Percentiles rank a stretch among this genome's conserved stretches.
These are phyloP conservation scores for Paecilomyces niveus DNA, from an alignment of 2,329 filamentous ascomycete species.

Conservation along the genomic window DNA sequence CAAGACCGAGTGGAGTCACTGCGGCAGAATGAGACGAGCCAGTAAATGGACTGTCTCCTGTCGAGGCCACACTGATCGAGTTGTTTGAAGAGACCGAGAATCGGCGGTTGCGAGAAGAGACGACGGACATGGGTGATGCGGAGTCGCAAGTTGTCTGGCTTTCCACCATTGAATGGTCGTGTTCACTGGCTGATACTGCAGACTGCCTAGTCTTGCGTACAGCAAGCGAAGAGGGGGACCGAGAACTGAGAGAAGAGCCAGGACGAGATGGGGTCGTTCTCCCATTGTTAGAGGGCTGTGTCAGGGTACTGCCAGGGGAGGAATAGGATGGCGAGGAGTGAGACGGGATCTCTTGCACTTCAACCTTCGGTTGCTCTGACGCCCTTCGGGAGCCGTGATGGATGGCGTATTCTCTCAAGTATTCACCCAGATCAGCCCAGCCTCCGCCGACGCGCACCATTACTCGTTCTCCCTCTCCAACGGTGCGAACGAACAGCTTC, in stretches of 20 bases:
- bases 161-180: slow-evolving; percentile 18
- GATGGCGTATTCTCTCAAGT: slow-evolving; percentile 83
- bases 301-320: slow-evolving; percentile 17
- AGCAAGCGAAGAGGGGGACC: slow-evolving; percentile 31
- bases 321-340: slow-evolving; percentile 22
- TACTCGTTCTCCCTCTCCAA: slow-evolving; percentile 85
- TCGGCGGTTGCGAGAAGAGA: slow-evolving; percentile 20
- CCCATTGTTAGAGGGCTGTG: slow-evolving; percentile 17
- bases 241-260: slow-evolving; percentile 26
- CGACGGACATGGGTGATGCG: slow-evolving; percentile 21
- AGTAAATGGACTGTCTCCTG: slow-evolving; percentile 17
- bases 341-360: slow-evolving; percentile 45
- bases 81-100: slow-evolving; percentile 32
- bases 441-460: slow-evolving; percentile 98
- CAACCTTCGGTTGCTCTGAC: slow-evolving; percentile 45
- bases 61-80: slow-evolving; percentile 24
- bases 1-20: slow-evolving; percentile 36
- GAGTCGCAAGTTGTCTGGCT: slow-evolving; percentile 20
- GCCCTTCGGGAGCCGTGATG: slow-evolving; percentile 75
- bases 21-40: slow-evolving; percentile 19
- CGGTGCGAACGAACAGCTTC: slow-evolving; percentile 87
- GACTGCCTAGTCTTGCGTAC: slow-evolving; percentile 31
- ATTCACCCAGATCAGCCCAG: slow-evolving; percentile 96
- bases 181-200: slow-evolving; percentile 26
- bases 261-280: slow-evolving; percentile 31